Evolutionary conservation across 352 stramenopile genomes (phyloP).

Genomic region (Globisporangium canariense): DNA sequence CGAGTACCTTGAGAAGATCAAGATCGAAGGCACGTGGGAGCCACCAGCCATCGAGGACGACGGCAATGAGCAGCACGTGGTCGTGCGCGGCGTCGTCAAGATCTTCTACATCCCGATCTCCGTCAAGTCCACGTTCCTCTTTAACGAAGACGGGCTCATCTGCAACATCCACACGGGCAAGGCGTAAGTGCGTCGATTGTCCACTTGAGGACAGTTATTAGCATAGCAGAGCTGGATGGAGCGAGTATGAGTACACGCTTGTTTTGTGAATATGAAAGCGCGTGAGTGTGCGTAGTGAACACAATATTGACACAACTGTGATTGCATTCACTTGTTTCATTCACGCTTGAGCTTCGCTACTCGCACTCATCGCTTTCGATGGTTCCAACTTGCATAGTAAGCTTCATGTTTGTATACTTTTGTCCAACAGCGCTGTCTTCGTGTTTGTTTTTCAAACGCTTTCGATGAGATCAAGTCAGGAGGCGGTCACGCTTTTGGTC

Average conservation of each 20-base stretch:
- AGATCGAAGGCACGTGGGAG: conserved; percentile 44
- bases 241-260: too few species aligned
- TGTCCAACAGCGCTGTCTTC: neutral
- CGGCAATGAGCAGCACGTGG: conserved; percentile 39
- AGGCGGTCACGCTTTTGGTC: too few species aligned
- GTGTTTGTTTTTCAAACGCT: neutral
- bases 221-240: too few species aligned
- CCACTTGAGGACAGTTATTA: too few species aligned
- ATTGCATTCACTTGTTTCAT: too few species aligned
- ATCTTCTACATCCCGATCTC: conserved; percentile 54
- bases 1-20: conserved; percentile 49
- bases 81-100: conserved; percentile 48
- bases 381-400: neutral
- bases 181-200: conserved; percentile 18
- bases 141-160: conserved; percentile 38
- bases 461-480: neutral
- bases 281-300: too few species aligned
- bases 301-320: too few species aligned
- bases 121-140: conserved; percentile 45
- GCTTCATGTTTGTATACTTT: neutral
- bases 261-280: too few species aligned
- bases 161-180: conserved; percentile 48
- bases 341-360: too few species aligned
- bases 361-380: neutral
- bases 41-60: conserved; percentile 38